These are phyloP conservation scores for Trichoderma sp. DNA, from an alignment of 2,329 filamentous ascomycete genomes.

Conservation along the genomic window DNA sequence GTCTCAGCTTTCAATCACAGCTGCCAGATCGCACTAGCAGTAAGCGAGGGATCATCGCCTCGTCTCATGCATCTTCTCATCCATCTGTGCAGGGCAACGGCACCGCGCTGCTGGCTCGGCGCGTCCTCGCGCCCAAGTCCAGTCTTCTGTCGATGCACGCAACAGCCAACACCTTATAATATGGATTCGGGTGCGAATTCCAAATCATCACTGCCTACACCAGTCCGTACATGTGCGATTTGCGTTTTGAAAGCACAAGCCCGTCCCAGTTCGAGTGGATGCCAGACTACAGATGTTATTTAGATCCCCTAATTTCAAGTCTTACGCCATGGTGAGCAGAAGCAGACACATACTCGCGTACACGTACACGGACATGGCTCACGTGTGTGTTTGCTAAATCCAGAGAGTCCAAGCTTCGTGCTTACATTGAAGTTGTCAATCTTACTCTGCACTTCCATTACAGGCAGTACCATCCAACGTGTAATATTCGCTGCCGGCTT, in stretches of 20 bases:
- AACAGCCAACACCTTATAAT: slow-evolving; percentile 6
- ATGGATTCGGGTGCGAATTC: background rate
- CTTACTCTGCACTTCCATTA: background rate
- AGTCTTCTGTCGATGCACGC: background rate
- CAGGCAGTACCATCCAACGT: background rate
- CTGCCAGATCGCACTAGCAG: slow-evolving; percentile 18
- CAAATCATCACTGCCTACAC: background rate
- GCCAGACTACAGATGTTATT: background rate
- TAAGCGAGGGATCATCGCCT: slow-evolving; percentile 22
- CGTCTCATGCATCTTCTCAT: slow-evolving; percentile 18
- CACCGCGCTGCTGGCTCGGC: slow-evolving; percentile 20
- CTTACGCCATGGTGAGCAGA: background rate
- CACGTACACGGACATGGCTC: background rate
- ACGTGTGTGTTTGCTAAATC: background rate
- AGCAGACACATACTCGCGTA: background rate
- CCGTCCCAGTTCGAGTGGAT: background rate
- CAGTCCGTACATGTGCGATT: background rate
- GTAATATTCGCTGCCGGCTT: background rate
- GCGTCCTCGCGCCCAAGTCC: slow-evolving; percentile 16
- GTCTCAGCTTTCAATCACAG: slow-evolving; percentile 8
- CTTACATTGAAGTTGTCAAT: background rate
- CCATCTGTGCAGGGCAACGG: background rate
- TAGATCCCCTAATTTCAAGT: background rate
- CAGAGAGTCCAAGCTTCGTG: background rate
- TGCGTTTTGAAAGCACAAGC: background rate